A percentile compares a stretch with the other conserved stretches of the same genome.
Evolutionary conservation across 129 eudicot genomes (phyloP).

Genomic region (Chrysanthemum makinoi): DNA sequence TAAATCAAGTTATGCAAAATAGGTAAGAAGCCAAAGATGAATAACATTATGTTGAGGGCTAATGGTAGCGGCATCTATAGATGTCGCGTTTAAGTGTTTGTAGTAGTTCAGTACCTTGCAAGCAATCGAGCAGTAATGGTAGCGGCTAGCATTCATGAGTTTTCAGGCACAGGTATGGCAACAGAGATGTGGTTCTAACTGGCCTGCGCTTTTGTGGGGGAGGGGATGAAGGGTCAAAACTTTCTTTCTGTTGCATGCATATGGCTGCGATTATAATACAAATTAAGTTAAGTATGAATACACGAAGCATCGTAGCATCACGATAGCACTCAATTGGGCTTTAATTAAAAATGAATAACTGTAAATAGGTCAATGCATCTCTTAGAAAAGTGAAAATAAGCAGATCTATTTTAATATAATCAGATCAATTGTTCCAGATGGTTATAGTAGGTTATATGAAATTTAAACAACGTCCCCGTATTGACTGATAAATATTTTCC

Average conservation of each 20-base stretch:
- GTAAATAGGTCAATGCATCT: too few species aligned
- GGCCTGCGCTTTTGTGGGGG: slow-evolving; percentile 50
- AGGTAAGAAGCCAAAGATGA: background rate
- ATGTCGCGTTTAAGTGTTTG: background rate
- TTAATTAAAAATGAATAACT: too few species aligned
- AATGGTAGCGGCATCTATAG: background rate
- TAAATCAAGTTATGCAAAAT: background rate
- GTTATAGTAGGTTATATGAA: too few species aligned
- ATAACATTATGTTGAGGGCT: background rate
- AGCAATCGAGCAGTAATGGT: slow-evolving; percentile 13
- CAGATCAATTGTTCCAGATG: too few species aligned
- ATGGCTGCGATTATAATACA: slow-evolving; percentile 37
- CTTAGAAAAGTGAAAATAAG: too few species aligned
- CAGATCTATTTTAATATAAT: too few species aligned
- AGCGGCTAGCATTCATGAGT: too few species aligned
- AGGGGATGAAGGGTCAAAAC: slow-evolving; percentile 51
- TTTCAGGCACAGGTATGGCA: slow-evolving; percentile 16
- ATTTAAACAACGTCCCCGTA: too few species aligned
- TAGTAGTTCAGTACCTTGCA: slow-evolving; percentile 42
- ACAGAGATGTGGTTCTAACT: slow-evolving; percentile 3
- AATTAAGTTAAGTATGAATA: background rate
- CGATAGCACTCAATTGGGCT: too few species aligned
- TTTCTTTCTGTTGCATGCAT: slow-evolving; percentile 48
- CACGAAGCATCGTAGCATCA: background rate
- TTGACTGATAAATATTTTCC: too few species aligned